A percentile compares a stretch with the other conserved stretches of the same genome.
phyloP scores from a whole-genome alignment of 2,329 filamentous ascomycete genomes.

The Pseudogymnoascus sp. region DNA sequence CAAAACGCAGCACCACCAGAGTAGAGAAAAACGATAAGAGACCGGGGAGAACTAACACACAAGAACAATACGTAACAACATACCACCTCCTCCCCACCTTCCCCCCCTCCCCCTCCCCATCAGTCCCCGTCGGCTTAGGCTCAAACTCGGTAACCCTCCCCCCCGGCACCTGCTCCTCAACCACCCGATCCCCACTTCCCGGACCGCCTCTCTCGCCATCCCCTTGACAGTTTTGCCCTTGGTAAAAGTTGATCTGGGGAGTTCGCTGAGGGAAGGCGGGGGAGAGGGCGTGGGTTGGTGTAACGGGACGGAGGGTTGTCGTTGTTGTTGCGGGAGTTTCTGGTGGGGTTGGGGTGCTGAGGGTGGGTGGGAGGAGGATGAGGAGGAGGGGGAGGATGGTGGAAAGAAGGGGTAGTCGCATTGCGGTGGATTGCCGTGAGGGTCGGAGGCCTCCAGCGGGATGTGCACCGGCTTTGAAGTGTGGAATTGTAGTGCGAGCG shows the following conservation, averaged over 20 bases:
- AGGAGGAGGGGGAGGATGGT: background rate
- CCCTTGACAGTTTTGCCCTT: rapidly evolving
- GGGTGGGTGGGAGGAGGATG: background rate
- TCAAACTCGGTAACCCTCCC: background rate
- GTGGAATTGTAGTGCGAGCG: too few species aligned
- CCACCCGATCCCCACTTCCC: background rate
- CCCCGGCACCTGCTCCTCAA: background rate
- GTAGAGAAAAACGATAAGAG: background rate
- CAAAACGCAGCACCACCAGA: background rate
- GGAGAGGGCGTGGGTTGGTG: background rate
- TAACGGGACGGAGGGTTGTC: background rate
- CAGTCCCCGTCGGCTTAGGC: background rate
- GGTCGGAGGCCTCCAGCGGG: too few species aligned
- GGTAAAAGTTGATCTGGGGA: background rate
- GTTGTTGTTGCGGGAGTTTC: background rate
- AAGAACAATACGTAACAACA: background rate
- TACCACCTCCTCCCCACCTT: too few species aligned
- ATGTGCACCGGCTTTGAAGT: background rate
- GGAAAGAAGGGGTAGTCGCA: background rate
- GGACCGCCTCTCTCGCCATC: background rate
- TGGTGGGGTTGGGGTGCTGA: background rate
- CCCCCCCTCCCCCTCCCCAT: background rate
- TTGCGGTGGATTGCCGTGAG: background rate
- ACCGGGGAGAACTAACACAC: background rate
- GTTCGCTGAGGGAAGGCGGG: background rate